Evolutionary conservation across 371 early-diverging fungal species (phyloP), one percentile per base, ranked within the genome.

Genomic region (Ordospora pajunii): DNA sequence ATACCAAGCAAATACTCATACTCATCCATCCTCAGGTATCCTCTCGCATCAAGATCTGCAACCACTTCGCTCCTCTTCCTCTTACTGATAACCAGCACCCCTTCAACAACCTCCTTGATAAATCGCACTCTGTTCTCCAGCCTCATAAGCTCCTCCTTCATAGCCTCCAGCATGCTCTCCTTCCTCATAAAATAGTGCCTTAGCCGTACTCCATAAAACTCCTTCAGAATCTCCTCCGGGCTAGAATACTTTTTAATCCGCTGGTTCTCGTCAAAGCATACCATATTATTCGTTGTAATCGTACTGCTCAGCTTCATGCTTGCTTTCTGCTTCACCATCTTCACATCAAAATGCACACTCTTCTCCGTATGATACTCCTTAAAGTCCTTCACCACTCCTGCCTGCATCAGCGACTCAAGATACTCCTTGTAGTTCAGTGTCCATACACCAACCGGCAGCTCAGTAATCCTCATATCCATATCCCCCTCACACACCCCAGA

Each of bases 371-470:
- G 82, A 68, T 84, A 81, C 49, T 86, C 86, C 46, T 74, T 79
- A 66, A 81, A 86, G 72, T 81, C 83, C 64, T 84, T 89, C 76
- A 93, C 88, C n/a, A 87, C 89, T 1, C 78, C 83, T 2, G 88
- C 87, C n/a, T 84, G 46, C 70, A 89, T 78, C 87, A 89, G 88
- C 12, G 80, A 70, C 69, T 94, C 93, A 17, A 97, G 83, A 76
- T 88, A 86, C 62, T 93, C 90, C 83, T 95, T 96, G 87, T 93
- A 98, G 2, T 80, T 84, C 58, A 94, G 90, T 0, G 96, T 97
- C 97, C 97, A 98, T 2, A 86, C 79, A 43, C 91, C 88, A 32
- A 99, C 87, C 0, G 99, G 98, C 14, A 98, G 87, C 84, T 99
- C 99, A 0, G 91, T 89, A 44, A 99, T 91, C 58, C 90, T 87